Base-by-base conservation (phyloP, 805 yeast genomes). In the Yamadazyma paraphyllophila region DNA sequence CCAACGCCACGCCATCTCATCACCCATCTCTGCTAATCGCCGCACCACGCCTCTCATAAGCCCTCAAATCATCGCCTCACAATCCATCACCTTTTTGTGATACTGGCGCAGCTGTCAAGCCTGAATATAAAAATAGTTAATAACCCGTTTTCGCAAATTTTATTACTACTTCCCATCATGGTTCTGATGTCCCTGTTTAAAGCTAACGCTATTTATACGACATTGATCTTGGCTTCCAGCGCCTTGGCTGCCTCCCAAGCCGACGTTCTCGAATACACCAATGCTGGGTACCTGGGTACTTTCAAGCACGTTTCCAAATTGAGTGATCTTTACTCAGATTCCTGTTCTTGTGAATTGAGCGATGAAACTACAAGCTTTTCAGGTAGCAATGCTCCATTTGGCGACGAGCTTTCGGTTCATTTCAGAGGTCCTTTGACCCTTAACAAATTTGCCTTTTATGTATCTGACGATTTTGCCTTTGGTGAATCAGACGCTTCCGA, bases 341-440 rank as follows among this genome's bases (percentile, higher is more conserved):
- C 64, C 3, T 82, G 87, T 63, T 57, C 74, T 8, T 76, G 85
- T 57, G 67, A 62, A 26, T 52, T 69, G 30, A 65, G 72, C 46
- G 47, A 51, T 4, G 60, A 64, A n/a, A 60, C 67, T 47, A 64
- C 71, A 1, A 25, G 56, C 4, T 80, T 81, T 52, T 65, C 74
- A 8, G 92, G 92, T 17, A 46, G 78, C 16, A 78, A 82, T 56
- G 66, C 89, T 24, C 94, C 94, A 6, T 59, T 85, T 33, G 68
- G 83, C 59, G 82, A 77, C 53, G 90, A 81, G 59, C 69, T 85
- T 20, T 81, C 89, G 3, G 88, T 85, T 12, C 94, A 85, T 60
- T 79, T 85, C 62, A 77, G 94, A 67, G 94, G 94, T 37, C 94
- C 94, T 8, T 60, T 85, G 48, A 66, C 74, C 12, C 69, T 85